Evolutionary conservation across 176 grass and related monocot genomes (phyloP).

Genomic region (Lolium perenne): DNA sequence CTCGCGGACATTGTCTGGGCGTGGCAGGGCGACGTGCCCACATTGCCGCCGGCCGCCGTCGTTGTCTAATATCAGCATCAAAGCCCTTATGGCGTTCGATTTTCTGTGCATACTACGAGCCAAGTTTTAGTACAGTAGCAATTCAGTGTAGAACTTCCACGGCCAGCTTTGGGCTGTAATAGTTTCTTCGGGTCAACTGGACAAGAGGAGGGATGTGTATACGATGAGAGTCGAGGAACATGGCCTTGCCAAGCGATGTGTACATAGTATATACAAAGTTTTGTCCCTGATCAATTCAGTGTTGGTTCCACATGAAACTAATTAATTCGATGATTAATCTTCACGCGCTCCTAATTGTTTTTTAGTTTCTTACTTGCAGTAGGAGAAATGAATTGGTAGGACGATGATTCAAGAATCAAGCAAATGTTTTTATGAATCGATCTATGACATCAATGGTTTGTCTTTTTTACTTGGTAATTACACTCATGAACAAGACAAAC

Average conservation of each 20-base stretch:
- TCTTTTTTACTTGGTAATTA: no score
- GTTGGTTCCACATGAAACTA: neutral
- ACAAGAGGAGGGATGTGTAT: no score
- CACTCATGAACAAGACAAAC: no score
- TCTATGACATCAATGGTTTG: no score
- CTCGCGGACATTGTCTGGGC: slow-evolving; percentile 89
- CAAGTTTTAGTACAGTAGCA: neutral
- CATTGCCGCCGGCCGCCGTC: neutral
- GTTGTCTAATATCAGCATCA: neutral
- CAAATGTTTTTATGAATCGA: no score
- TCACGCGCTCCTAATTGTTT: no score
- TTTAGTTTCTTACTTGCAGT: no score
- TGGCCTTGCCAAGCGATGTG: neutral
- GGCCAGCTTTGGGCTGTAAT: slow-evolving; percentile 3
- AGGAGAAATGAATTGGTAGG: no score
- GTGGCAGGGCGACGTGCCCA: slow-evolving; percentile 73
- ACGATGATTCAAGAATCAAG: no score
- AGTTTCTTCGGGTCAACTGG: neutral
- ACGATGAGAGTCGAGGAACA: no score
- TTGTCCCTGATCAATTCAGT: slow-evolving; percentile 11
- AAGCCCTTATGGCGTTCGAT: neutral
- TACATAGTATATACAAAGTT: neutral
- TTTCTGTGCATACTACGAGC: neutral
- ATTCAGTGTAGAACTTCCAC: slow-evolving; percentile 10
- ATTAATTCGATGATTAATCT: no score